Evolutionary conservation across 495 filamentous ascomycete species (phyloP).

Genomic region (Sabuloglossum arenarium): DNA sequence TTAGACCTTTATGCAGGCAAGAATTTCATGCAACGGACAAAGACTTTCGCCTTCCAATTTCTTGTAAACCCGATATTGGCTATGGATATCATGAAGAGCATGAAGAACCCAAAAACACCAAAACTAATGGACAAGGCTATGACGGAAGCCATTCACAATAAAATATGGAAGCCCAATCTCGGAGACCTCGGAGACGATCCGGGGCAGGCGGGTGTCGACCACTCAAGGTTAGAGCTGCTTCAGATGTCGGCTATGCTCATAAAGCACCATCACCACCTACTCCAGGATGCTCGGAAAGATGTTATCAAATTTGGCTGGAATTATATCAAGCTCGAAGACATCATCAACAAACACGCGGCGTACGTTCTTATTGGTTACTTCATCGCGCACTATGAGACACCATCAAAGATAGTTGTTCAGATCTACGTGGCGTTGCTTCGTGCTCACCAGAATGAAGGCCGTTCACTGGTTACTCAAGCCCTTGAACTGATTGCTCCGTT

Average conservation of each 20-base stretch:
- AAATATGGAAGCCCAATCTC: constrained; percentile 81
- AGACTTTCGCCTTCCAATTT: constrained; percentile 80
- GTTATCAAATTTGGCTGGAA: constrained; percentile 99
- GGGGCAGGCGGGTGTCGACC: constrained; percentile 72
- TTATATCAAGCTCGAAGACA: constrained; percentile 89
- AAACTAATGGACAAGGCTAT: constrained; percentile 72
- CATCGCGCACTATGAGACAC: constrained; percentile 91
- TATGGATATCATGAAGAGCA: constrained; percentile 74
- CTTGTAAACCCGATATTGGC: constrained; percentile 92
- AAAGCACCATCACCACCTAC: constrained; percentile 69
- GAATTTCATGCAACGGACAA: constrained; percentile 60
- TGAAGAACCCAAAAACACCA: constrained; percentile 36
- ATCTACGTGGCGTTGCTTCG: constrained; percentile 79
- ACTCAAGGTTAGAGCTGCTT: constrained; percentile 86
- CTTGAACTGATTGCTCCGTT: constrained; percentile 88
- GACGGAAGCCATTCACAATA: constrained; percentile 78
- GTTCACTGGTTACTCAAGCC: constrained; percentile 78
- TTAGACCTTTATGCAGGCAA: constrained; percentile 72
- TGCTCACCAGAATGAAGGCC: constrained; percentile 87
- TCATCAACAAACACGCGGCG: constrained; percentile 97
- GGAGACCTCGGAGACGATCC: constrained; percentile 70
- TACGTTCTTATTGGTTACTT: constrained; percentile 97
- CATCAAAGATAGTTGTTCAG: constrained; percentile 83
- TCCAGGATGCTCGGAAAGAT: constrained; percentile 85
- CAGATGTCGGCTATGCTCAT: constrained; percentile 87